These are phyloP conservation scores for Rhododendron ovatum DNA, from an alignment of 148 eudicot genomes.

Conservation along the genomic window DNA sequence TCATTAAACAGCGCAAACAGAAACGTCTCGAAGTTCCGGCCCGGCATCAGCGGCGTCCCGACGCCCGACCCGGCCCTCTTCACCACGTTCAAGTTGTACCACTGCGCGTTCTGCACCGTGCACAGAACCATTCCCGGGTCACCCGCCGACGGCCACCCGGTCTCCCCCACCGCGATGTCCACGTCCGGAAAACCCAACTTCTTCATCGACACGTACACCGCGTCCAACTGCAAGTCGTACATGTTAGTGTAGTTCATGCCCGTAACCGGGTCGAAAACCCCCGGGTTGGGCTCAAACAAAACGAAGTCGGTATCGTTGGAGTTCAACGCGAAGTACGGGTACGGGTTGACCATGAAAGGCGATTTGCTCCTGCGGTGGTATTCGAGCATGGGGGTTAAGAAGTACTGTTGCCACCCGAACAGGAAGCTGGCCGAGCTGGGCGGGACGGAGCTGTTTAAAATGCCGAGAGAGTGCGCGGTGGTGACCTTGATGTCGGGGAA, in stretches of 20 bases:
- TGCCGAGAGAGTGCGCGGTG: conserved; percentile 63
- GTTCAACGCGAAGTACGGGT: conserved; percentile 60
- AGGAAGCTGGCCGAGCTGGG: conserved; percentile 66
- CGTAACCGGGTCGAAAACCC: conserved; percentile 35
- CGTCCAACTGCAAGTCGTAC: conserved; percentile 67
- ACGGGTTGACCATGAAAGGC: conserved; percentile 80
- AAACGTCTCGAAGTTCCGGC: conserved; percentile 59
- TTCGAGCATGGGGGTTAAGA: conserved; percentile 58
- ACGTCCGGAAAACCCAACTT: conserved; percentile 56
- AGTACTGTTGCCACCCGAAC: conserved; percentile 55
- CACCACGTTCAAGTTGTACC: conserved; percentile 26
- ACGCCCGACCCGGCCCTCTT: conserved; percentile 33
- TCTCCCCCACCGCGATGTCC: conserved; percentile 70
- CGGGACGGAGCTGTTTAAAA: conserved; percentile 41
- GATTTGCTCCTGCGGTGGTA: conserved; percentile 58
- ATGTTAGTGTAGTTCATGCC: conserved; percentile 45
- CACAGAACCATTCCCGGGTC: conserved; percentile 30
- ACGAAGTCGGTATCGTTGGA: conserved; percentile 30
- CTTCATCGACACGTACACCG: conserved; percentile 58
- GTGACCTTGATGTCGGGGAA: conserved; percentile 48
- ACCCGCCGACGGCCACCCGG: conserved; percentile 78
- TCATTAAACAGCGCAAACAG: conserved; percentile 64
- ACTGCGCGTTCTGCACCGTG: conserved; percentile 43
- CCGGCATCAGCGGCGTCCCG: conserved; percentile 88
- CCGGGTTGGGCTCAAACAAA: conserved; percentile 36